phyloP scores from a whole-genome alignment of 345 rosid genomes.

The Acer saccharum region DNA sequence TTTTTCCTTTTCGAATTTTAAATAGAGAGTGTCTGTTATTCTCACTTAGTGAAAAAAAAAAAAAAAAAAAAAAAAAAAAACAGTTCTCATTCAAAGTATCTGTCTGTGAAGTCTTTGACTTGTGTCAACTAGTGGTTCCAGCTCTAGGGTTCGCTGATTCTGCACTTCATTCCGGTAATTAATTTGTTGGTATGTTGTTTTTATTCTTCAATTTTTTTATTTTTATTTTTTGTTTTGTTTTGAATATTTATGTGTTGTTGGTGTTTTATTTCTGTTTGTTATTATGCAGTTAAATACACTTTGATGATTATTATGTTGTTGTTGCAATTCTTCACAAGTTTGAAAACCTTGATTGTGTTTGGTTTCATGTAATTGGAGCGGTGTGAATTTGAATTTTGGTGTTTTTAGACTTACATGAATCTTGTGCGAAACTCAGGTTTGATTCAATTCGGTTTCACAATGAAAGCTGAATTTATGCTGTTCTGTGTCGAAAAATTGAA shows the following conservation, averaged over 20 bases:
- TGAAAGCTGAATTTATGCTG: not conserved
- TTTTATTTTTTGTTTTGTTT: not conserved
- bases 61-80: not conserved
- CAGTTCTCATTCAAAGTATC: not conserved
- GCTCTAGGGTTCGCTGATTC: slow-evolving; percentile 18
- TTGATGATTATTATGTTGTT: not conserved
- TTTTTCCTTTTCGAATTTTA: slow-evolving; percentile 5
- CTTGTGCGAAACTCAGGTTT: not conserved
- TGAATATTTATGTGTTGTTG: not conserved
- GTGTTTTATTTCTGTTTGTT: not conserved
- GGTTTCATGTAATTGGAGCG: not conserved
- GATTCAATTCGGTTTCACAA: not conserved
- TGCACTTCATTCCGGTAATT: slow-evolving; percentile 15
- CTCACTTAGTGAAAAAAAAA: not conserved
- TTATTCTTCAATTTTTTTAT: not conserved
- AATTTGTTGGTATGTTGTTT: not conserved
- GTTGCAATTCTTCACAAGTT: not conserved
- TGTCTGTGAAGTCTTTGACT: slow-evolving; percentile 1
- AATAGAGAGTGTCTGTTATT: not conserved
- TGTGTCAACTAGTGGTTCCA: not conserved
- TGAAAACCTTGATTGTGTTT: not conserved
- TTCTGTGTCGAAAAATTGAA: not conserved
- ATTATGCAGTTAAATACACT: not conserved
- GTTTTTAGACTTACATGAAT: not conserved
- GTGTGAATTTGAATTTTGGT: not conserved